Evolutionary conservation across 148 eudicot genomes (phyloP), one percentile per base, ranked within the genome.

Genomic region (Beta vulgaris): DNA sequence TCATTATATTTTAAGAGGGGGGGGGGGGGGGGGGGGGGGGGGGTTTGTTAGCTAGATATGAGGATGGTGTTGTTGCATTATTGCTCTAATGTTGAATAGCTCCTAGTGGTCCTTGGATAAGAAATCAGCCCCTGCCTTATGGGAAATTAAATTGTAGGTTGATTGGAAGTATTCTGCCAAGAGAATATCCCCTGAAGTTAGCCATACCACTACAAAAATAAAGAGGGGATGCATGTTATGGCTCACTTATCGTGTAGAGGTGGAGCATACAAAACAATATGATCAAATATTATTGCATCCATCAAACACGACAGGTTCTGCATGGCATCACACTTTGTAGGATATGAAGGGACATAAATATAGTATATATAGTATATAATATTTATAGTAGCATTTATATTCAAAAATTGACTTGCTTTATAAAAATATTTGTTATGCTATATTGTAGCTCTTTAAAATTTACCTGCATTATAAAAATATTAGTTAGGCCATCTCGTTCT

Each of bases 31-130:
- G n/a, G n/a, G n/a, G n/a, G n/a, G n/a, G n/a, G n/a, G n/a, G n/a
- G n/a, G n/a, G n/a, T n/a, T n/a, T 16, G 16, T 46, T 46, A 46
- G 16, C 51, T 16, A 34, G 74, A 28, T 32, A 10, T 44, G 39
- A 55, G 73, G 64, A 36, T 37, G 64, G 29, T 28, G 26, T 12
- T 21, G 72, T 42, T 46, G 37, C 32, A 29, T 21, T 37, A 26
- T 58, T 13, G 25, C 14, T 4, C 28, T 18, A 44, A 46, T 6
- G 73, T 51, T n/a, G 31, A 71, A 34, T 53, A 25, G 9, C 19
- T 5, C 29, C 26, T 39, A 19, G 75, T 72, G 81, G 76, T 73
- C 72, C 77, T 64, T 37, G 69, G 81, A 72, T 72, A 78, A 78
- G 76, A 72, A 78, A 72, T 78, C 68, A 73, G 77, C 59, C 68